These are phyloP conservation scores for Plasmodium reichenowi DNA, from an alignment of 169 alveolate species.

Conservation along the genomic window DNA sequence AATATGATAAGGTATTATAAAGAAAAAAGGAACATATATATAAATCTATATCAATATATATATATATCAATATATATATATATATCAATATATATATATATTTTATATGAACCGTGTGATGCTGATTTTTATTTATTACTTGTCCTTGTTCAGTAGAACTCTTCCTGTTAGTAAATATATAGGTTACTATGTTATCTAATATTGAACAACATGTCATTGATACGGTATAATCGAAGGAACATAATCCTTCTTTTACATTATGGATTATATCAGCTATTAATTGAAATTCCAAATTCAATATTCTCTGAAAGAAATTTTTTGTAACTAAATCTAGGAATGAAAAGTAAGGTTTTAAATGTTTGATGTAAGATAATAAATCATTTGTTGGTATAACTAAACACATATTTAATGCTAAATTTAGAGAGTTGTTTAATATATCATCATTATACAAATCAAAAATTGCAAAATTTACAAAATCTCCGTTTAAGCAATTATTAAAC, in stretches of 20 bases:
- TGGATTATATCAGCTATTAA: constrained; percentile 81
- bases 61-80: not conserved
- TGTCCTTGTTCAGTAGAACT: constrained; percentile 73
- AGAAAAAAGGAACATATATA: not conserved
- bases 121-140: not conserved
- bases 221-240: constrained; percentile 83
- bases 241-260: constrained; percentile 84
- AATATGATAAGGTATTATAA: not conserved
- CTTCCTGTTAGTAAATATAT: constrained; percentile 78
- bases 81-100: not conserved
- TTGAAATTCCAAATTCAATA: constrained; percentile 77
- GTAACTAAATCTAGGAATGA: constrained; percentile 92
- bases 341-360: constrained; percentile 90
- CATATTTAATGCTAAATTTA: constrained; percentile 90
- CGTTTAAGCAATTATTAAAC: constrained; percentile 92
- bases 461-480: constrained; percentile 94
- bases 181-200: constrained; percentile 85
- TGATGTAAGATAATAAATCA: constrained; percentile 88
- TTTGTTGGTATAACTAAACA: constrained; percentile 91
- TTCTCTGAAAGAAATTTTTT: constrained; percentile 87
- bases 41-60: not conserved
- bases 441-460: constrained; percentile 94
- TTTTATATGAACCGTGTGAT: not conserved
- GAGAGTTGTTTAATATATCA: constrained; percentile 90
- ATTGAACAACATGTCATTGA: constrained; percentile 83